Percentiles rank a stretch among this genome's conserved stretches.
Evolutionary conservation across 208 protist genomes (phyloP).

Genomic region (Willaertia magna): DNA sequence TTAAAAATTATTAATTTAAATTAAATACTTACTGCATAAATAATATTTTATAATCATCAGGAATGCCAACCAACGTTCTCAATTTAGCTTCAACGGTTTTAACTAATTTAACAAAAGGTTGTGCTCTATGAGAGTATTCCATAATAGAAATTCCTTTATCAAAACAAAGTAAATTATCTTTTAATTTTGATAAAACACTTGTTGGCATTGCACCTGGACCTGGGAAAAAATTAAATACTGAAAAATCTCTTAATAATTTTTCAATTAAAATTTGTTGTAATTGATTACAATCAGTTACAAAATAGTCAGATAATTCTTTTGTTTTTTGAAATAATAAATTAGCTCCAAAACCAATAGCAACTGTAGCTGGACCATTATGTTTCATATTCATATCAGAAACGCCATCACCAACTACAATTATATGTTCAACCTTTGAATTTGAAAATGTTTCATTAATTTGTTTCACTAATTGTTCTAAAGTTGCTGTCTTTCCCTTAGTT

Average conservation of each 20-base stretch:
- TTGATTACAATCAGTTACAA: not conserved
- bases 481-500: not conserved
- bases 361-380: not conserved
- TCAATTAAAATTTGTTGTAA: not conserved
- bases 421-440: too few relatives aligned
- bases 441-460: not conserved
- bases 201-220: slow-evolving; percentile 50
- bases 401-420: slow-evolving; percentile 1
- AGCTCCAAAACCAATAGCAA: not conserved
- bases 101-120: slow-evolving; percentile 37
- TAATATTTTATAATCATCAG: slow-evolving; percentile 48
- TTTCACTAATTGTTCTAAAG: not conserved
- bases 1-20: not conserved
- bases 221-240: slow-evolving; percentile 47
- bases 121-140: slow-evolving; percentile 47
- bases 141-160: slow-evolving; percentile 48
- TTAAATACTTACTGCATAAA: slow-evolving; percentile 37
- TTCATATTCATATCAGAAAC: slow-evolving; percentile 7
- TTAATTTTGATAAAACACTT: slow-evolving; percentile 38
- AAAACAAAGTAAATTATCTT: slow-evolving; percentile 43
- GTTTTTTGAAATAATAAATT: not conserved
- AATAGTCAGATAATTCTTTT: slow-evolving; percentile 1
- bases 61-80: slow-evolving; percentile 36
- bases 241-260: not conserved
- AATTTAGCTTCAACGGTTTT: slow-evolving; percentile 35